Conservation (phyloP, 495 filamentous ascomycete genomes). For the Talaromyces nanjingensis region DNA sequence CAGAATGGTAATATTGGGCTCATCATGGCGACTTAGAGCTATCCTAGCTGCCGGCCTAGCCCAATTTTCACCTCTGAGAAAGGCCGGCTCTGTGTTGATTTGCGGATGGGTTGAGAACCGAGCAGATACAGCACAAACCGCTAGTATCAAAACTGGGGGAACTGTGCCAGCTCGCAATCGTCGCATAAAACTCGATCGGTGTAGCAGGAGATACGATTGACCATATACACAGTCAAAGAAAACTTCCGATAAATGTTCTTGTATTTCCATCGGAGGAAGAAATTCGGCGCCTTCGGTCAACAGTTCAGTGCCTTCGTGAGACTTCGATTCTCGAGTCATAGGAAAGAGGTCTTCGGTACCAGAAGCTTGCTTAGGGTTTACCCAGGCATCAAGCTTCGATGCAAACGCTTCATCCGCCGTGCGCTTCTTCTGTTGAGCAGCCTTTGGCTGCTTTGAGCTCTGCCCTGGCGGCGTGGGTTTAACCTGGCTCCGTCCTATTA, state of each 20-base stretch:
- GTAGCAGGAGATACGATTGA: conserved; percentile 89
- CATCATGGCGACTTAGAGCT: conserved; percentile 77
- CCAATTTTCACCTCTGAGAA: conserved; percentile 87
- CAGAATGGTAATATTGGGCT: conserved; percentile 91
- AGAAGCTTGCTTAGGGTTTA: conserved; percentile 46
- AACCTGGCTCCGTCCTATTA: conserved; percentile 67
- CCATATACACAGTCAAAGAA: conserved; percentile 97
- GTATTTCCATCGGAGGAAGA: conserved; percentile 79
- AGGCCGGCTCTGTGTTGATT: conserved; percentile 73
- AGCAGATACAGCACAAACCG: conserved; percentile 87
- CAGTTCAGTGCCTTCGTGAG: conserved; percentile 61
- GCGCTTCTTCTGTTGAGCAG: conserved; percentile 64
- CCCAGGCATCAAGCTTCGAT: conserved; percentile 75
- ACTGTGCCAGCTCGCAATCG: conserved; percentile 60
- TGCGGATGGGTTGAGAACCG: conserved; percentile 94
- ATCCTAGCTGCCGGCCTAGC: conserved; percentile 79
- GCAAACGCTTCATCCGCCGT: conserved; percentile 85
- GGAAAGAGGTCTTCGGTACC: conserved; percentile 45
- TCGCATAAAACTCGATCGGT: conserved; percentile 95
- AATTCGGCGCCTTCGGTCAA: conserved; percentile 76
- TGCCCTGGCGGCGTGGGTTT: conserved; percentile 66
- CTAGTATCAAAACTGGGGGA: conserved; percentile 82
- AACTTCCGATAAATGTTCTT: conserved; percentile 89
- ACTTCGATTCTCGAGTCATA: conserved; percentile 51
- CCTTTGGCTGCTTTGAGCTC: conserved; percentile 40